Conservation (phyloP, 2,329 filamentous ascomycete genomes). For the Fusarium devonianum region DNA sequence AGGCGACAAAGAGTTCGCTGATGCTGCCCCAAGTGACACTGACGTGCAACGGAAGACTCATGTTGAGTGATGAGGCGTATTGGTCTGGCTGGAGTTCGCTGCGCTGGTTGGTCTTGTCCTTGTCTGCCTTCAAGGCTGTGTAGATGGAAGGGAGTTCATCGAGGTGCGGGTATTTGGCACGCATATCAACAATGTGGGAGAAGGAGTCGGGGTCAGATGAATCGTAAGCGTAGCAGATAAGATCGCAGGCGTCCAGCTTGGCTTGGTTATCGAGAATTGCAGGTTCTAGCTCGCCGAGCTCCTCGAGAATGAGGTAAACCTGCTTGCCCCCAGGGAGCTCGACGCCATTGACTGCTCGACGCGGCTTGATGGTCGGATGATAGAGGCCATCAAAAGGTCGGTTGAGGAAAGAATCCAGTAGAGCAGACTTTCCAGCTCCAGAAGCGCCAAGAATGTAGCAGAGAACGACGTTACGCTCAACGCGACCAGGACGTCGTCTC, state of each 20-base stretch:
- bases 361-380: conserved; percentile 92
- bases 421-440: conserved; percentile 86
- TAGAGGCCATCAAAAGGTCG: conserved; percentile 85
- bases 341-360: conserved; percentile 93
- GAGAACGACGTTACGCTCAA: conserved; percentile 92
- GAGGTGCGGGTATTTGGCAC: conserved; percentile 80
- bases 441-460: conserved; percentile 91
- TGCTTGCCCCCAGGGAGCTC: conserved; percentile 96
- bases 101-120: conserved; percentile 95
- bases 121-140: conserved; percentile 91
- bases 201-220: conserved; percentile 97
- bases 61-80: conserved; percentile 84
- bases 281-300: conserved; percentile 93
- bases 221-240: conserved; percentile 95
- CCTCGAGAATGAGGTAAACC: conserved; percentile 94
- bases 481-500: conserved; percentile 79
- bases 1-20: conserved; percentile 87
- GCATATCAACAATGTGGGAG: conserved; percentile 83
- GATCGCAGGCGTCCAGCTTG: conserved; percentile 90
- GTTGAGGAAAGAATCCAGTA: conserved; percentile 91
- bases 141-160: conserved; percentile 92
- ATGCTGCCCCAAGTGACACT: conserved; percentile 95
- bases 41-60: conserved; percentile 91
- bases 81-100: conserved; percentile 90
- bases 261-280: conserved; percentile 91